Base-by-base conservation (phyloP, 495 filamentous ascomycete genomes). In the Neurospora discreta region DNA sequence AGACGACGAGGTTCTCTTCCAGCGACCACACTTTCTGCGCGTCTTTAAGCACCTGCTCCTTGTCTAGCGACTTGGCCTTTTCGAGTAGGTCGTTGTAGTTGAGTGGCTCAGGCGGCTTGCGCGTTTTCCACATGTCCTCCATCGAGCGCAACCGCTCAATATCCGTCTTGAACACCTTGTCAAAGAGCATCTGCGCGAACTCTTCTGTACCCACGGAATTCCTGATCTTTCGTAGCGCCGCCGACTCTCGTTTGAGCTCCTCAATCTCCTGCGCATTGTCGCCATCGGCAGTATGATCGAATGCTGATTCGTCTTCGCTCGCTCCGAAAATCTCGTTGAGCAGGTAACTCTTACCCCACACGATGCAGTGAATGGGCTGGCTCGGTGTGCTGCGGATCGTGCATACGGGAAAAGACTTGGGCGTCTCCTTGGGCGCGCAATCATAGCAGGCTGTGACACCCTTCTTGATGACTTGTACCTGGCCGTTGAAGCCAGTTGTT, bases 281-380 rank as follows among this genome's bases (percentile, higher is more conserved):
- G 10, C 87, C 84, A 79, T 97, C 89, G 73, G 92, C 89, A 13
- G 90, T 88, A 70, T 88, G 85, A 77, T 97, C 94, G 43, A 98
- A 86, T 1, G 87, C 83, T 18, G 89, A 86, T 70, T 94, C 90
- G 72, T 96, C 92, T 80, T 98, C 95, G 74, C 94, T 97, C 3
- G 87, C 89, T 2, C 95, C 95, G 75, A 97, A 98, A 9, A 99
- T 89, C 77, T 98, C 95, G 72, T 92, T 93, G 72, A 98, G 89
- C 15, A 99, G 88, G 77, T 97, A 98, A 77, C 93, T 97, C 84
- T 98, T 99, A 0, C 88, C 94, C 95, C 95, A 99, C n/a, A 98
- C 94, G 67, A 99, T 99, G 82, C 95, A 98, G 80, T 99, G 95
- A 36, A 99, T 98, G 1, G 94, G 94, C 76, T 98, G 94, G 71